A percentile compares a stretch with the other conserved stretches of the same genome.
Evolutionary conservation across 179 eudicot genomes (phyloP).

Genomic region (Heliamphora pulchella): DNA sequence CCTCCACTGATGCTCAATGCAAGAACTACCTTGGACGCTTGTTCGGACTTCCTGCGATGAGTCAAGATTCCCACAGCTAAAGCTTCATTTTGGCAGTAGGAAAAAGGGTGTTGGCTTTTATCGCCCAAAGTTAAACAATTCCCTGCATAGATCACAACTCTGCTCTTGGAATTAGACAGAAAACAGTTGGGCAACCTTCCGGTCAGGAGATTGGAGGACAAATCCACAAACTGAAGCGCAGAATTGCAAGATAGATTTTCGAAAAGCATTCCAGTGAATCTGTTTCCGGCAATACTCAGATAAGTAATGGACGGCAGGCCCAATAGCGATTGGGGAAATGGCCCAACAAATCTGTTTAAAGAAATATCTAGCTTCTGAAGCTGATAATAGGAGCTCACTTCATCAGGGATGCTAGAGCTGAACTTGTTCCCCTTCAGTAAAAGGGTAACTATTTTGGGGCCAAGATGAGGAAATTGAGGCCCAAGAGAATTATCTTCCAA

Average conservation of each 20-base stretch:
- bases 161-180: slow-evolving; percentile 25
- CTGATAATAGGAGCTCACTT: slow-evolving; percentile 54
- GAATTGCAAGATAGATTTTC: slow-evolving; percentile 44
- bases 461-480: slow-evolving; percentile 55
- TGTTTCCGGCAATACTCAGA: slow-evolving; percentile 52
- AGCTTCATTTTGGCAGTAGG: slow-evolving; percentile 73
- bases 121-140: slow-evolving; percentile 52
- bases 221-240: slow-evolving; percentile 56
- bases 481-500: slow-evolving; percentile 67
- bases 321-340: slow-evolving; percentile 54
- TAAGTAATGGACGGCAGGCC: slow-evolving; percentile 63
- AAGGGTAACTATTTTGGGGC: slow-evolving; percentile 46
- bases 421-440: slow-evolving; percentile 59
- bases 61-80: slow-evolving; percentile 79
- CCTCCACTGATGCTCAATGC: slow-evolving; percentile 53
- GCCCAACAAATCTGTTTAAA: slow-evolving; percentile 70
- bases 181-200: slow-evolving; percentile 74
- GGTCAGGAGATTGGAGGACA: slow-evolving; percentile 64
- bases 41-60: slow-evolving; percentile 26
- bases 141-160: slow-evolving; percentile 34
- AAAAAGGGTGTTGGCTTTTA: slow-evolving; percentile 43
- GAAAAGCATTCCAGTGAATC: slow-evolving; percentile 61
- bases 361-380: slow-evolving; percentile 63
- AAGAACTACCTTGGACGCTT: slow-evolving; percentile 33
- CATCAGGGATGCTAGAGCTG: slow-evolving; percentile 46